Base-by-base conservation (phyloP, 805 yeast genomes). In the Maudiozyma serrabonitensis region DNA sequence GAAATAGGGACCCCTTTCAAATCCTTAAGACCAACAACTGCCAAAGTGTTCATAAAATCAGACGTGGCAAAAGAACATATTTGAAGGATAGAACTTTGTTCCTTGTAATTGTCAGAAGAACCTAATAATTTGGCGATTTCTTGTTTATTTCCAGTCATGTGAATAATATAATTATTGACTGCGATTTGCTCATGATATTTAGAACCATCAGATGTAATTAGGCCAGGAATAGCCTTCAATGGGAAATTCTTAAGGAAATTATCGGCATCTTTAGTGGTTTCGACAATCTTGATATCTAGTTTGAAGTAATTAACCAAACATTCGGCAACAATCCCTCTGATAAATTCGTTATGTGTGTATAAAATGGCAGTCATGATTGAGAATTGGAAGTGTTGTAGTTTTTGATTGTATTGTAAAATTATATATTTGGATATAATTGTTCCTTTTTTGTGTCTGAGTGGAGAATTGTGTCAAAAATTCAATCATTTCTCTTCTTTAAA, bases 51-150 rank as follows among this genome's bases (percentile, higher is more conserved):
- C 57, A 84, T 66, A 51, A 84, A 60, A 61, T 89, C 96, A 57
- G 79, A 61, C 75, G 82, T 86, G 66, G 80, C 72, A 56, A 85
- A 72, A 2, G 95, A 84, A 64, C 81, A 61, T 93, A 95, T 89
- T 69, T 73, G 81, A 58, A 88, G 67, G 61, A 87, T 73, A 19
- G 50, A 47, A 25, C 61, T 55, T 64, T 78, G 74, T 58, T 83
- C 86, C 43, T 54, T 47, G 32, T 28, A 23, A 15, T 45, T 53
- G 21, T 43, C 42, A 7, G 51, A 51, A 1, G 52, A 46, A 61
- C 96, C 96, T 55, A 79, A 71, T 56, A 83, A 74, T 54, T 68
- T 69, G 49, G 69, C 61, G 50, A 60, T 58, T 31, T 59, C 56
- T 65, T 71, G 54, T 50, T 64, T 63, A 34, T 66, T 68, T 32